A percentile compares a stretch with the other conserved stretches of the same genome.
These are phyloP conservation scores for Microsporum audouinii DNA, from an alignment of 2,329 filamentous ascomycete genomes.

Conservation along the genomic window DNA sequence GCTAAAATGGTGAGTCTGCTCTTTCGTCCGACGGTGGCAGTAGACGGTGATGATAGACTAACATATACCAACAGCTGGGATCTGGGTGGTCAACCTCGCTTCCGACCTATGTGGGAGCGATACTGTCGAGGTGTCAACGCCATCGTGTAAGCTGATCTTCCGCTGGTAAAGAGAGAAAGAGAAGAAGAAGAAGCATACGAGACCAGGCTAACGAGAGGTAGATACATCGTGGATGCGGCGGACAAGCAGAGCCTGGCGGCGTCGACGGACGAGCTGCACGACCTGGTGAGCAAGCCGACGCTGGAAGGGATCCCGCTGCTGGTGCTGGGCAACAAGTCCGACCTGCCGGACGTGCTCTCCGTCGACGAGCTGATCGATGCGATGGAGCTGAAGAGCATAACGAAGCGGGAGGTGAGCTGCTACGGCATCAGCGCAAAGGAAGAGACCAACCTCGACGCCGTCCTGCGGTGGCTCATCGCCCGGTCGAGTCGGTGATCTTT, in stretches of 20 bases:
- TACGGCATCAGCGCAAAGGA: constrained; percentile 98
- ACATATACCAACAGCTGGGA: constrained; percentile 58
- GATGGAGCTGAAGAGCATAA: constrained; percentile 78
- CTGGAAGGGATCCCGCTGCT: constrained; percentile 84
- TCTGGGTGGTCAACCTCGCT: constrained; percentile 89
- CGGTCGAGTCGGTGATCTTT: constrained; percentile 58
- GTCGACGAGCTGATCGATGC: constrained; percentile 94
- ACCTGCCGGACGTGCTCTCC: constrained; percentile 77
- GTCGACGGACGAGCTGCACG: constrained; percentile 84
- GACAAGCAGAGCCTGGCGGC: constrained; percentile 69
- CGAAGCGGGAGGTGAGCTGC: constrained; percentile 88
- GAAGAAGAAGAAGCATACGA: background rate
- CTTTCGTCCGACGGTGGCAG: background rate
- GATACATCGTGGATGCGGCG: constrained; percentile 93
- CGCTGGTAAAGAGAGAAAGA: background rate
- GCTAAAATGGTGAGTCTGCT: constrained; percentile 61
- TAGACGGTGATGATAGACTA: constrained; percentile 18
- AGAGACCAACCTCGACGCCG: constrained; percentile 95
- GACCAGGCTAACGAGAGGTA: constrained; percentile 20
- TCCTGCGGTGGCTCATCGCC: constrained; percentile 91
- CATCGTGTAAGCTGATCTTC: constrained; percentile 53
- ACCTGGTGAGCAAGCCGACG: constrained; percentile 71
- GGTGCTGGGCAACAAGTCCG: constrained; percentile 94
- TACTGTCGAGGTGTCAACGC: constrained; percentile 97
- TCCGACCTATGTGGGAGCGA: constrained; percentile 98